Base-by-base conservation (phyloP, 768 basidiomycete genomes). In the Mycena rebaudengoi region DNA sequence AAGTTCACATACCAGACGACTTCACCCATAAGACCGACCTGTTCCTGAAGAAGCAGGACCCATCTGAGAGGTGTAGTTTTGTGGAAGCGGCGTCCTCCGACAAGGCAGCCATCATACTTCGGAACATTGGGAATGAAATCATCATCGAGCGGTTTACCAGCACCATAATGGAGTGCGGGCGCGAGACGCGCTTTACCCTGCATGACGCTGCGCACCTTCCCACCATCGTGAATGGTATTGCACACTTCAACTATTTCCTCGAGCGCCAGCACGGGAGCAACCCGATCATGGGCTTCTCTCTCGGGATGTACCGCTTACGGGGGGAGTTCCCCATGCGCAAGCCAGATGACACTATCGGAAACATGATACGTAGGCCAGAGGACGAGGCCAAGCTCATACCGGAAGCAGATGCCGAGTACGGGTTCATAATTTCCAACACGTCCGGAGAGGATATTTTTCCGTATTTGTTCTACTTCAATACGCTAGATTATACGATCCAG, bases 391-490 rank as follows among this genome's bases (percentile, higher is more conserved):
- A 23, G 28, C 32, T 53, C 23, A 18, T 25, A 12, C 29, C 32
- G 10, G 30, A 53, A 8, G 29, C 11, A 16, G 23, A 20, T 26
- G 48, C 20, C n/a, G 20, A 33, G 18, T 53, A 33, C 51, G 51
- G 51, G 8, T 32, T 53, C 51, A 53, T 11, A 28, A 37, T 53
- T 20, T 33, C 29, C 29, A 53, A 37, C 32, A 23, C 20, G 28
- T 32, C 18, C 32, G 18, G 16, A 18, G 13, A 16, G 8, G 32
- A 53, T 28, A 13, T 53, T 16, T 53, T 10, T 23, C 29, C 51
- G 30, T 53, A 53, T 53, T 20, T 53, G 30, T 53, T 53, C 51
- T 53, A 33, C 32, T 53, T 53, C 32, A 28, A 53, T 28, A 28
- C 51, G 10, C 29, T 14, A n/a, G 13, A 6, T 7, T 53, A 33